phyloP scores from a whole-genome alignment of 805 yeast genomes.

The Kluyveromyces dobzhanskii region DNA sequence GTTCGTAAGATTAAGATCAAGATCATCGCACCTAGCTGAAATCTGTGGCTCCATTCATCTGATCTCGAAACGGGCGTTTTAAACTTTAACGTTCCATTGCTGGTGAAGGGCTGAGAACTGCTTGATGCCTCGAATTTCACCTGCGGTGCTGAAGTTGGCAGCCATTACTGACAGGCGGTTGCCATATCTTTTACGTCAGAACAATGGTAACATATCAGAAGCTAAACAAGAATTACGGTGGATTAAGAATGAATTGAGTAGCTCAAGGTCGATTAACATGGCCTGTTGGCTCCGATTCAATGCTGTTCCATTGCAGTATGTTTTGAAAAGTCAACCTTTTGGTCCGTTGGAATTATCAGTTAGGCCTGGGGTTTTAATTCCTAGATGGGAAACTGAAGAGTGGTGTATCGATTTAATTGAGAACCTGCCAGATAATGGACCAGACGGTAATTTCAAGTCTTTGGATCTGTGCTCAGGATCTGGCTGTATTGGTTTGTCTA shows the following conservation, averaged over 20 bases:
- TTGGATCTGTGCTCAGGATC: conserved; percentile 81
- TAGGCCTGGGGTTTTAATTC: conserved; percentile 63
- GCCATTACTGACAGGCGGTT: conserved; percentile 11
- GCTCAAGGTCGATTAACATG: conserved; percentile 3
- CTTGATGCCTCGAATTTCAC: conserved; percentile 20
- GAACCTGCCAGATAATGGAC: conserved; percentile 1
- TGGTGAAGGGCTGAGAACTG: too few relatives aligned
- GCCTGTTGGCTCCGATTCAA: conserved; percentile 50
- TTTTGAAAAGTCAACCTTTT: conserved; percentile 82
- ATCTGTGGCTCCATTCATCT: too few relatives aligned
- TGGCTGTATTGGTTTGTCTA: conserved; percentile 69
- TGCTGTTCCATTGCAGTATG: conserved; percentile 72
- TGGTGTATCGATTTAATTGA: conserved; percentile 50
- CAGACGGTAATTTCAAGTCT: conserved; percentile 19
- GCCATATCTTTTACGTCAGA: conserved; percentile 23
- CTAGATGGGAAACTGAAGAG: conserved; percentile 94
- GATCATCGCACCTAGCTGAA: too few relatives aligned
- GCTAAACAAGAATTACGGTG: conserved; percentile 23
- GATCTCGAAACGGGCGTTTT: neutral
- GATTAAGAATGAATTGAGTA: conserved; percentile 15
- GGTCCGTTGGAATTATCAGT: conserved; percentile 58
- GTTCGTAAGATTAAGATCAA: too few relatives aligned
- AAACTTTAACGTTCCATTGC: too few relatives aligned
- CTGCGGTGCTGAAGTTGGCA: conserved; percentile 12
- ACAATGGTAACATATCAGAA: conserved; percentile 14